Evolutionary conservation across 2,329 filamentous ascomycete genomes (phyloP).

Genomic region (Colletotrichum echinochloae): DNA sequence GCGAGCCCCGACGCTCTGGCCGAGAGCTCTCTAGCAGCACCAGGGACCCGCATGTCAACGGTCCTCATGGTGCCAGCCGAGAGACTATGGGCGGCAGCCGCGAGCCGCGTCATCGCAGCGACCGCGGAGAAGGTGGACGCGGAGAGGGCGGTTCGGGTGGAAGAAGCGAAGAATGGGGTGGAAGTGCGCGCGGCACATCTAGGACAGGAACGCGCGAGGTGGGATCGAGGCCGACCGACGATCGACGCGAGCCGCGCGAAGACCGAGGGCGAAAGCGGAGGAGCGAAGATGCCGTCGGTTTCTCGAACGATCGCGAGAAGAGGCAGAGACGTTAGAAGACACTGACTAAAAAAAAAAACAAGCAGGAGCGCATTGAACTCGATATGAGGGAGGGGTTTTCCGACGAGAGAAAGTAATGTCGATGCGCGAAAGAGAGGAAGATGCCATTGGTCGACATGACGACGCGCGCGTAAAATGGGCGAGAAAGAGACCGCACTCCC

Average conservation of each 20-base stretch:
- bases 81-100: conserved; percentile 44
- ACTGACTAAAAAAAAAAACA: too few species aligned
- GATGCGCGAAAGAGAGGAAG: conserved; percentile 9
- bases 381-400: background rate
- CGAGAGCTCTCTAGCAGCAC: conserved; percentile 36
- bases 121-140: conserved; percentile 41
- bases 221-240: conserved; percentile 45
- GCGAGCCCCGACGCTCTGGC: conserved; percentile 45
- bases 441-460: conserved; percentile 29
- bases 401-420: conserved; percentile 22
- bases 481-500: conserved; percentile 12
- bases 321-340: conserved; percentile 61
- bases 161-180: conserved; percentile 42
- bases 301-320: conserved; percentile 64
- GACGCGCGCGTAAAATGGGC: conserved; percentile 30
- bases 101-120: conserved; percentile 48
- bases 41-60: conserved; percentile 31
- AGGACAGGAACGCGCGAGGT: conserved; percentile 50
- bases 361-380: background rate
- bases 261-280: conserved; percentile 57
- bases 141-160: conserved; percentile 45
- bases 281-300: conserved; percentile 61
- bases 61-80: conserved; percentile 44
- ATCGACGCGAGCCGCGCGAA: conserved; percentile 51
- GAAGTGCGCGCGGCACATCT: conserved; percentile 31